Base-by-base conservation (phyloP, 768 basidiomycete genomes). In the Trametes villosa region DNA sequence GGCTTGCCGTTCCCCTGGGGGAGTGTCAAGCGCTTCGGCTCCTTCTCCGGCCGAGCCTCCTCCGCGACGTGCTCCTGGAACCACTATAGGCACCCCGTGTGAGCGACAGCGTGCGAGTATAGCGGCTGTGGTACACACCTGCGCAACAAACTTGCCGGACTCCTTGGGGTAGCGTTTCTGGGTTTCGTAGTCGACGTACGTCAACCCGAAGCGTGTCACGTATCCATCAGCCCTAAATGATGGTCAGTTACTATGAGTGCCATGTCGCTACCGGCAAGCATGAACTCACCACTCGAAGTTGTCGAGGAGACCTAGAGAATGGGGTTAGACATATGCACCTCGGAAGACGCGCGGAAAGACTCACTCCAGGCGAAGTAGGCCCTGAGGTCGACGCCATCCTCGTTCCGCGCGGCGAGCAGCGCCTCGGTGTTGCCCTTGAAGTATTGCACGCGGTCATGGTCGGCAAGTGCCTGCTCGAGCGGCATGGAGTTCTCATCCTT, bases 331-430 rank as follows among this genome's bases (percentile, higher is more conserved):
- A 24, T 8, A n/a, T n/a, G n/a, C n/a, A n/a, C n/a, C n/a, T n/a
- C n/a, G 24, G 53, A 57, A 36, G 34, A 18, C 41, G 36, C 31
- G 1, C n/a, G 38, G 45, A 29, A 47, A 52, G 17, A 75, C 84
- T 46, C 61, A 86, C 85, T 87, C 86, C 87, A 88, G 1, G 86
- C 82, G 76, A 88, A 87, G 70, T 88, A 90, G 1, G 81, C 78
- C 30, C 79, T 72, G 56, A 88, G 74, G 50, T 87, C 84, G 20
- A 89, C 84, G 29, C 83, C 83, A 65, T 89, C 88, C 61, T 86
- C 81, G 50, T 76, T 71, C 27, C 87, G 78, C n/a, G 88, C 85
- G 2, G 76, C 76, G 36, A 86, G 77, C 26, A 89, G 71, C 15
- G 83, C 78, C 4, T 75, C 71, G 12, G 83, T 83, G 13, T 82